These are phyloP conservation scores for Rhodotorula sp. DNA, from an alignment of 1,284 basidiomycete species.

Conservation along the genomic window DNA sequence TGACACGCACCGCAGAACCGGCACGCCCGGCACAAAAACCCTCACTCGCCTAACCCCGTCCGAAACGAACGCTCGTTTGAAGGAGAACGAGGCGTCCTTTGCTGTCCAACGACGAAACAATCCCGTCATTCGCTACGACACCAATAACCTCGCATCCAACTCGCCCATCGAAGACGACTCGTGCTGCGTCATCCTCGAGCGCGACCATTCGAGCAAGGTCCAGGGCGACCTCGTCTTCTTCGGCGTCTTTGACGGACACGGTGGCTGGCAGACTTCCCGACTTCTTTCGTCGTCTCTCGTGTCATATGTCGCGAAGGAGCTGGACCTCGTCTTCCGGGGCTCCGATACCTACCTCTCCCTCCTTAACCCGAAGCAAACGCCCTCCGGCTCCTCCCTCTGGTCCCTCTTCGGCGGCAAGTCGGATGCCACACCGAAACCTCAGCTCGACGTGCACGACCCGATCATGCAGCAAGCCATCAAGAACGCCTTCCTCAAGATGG, in stretches of 20 bases:
- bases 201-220: constrained; percentile 45
- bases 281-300: constrained; percentile 83
- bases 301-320: constrained; percentile 77
- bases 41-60: constrained; percentile 59
- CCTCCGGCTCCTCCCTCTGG: constrained; percentile 38
- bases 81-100: constrained; percentile 55
- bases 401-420: constrained; percentile 15
- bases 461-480: constrained; percentile 70
- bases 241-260: constrained; percentile 70
- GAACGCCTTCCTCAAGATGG: constrained; percentile 73
- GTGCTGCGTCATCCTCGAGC: constrained; percentile 67
- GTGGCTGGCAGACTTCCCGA: constrained; percentile 77
- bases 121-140: constrained; percentile 64
- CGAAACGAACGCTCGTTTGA: constrained; percentile 62
- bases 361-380: constrained; percentile 34
- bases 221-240: constrained; percentile 40
- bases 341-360: constrained; percentile 27
- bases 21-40: constrained; percentile 36
- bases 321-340: constrained; percentile 51
- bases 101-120: constrained; percentile 51
- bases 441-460: constrained; percentile 60
- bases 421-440: constrained; percentile 42
- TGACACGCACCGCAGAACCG: constrained; percentile 14
- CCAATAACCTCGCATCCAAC: constrained; percentile 76
- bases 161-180: constrained; percentile 86